Conservation (phyloP, 805 yeast genomes). For the Middelhovenomyces tepae region DNA sequence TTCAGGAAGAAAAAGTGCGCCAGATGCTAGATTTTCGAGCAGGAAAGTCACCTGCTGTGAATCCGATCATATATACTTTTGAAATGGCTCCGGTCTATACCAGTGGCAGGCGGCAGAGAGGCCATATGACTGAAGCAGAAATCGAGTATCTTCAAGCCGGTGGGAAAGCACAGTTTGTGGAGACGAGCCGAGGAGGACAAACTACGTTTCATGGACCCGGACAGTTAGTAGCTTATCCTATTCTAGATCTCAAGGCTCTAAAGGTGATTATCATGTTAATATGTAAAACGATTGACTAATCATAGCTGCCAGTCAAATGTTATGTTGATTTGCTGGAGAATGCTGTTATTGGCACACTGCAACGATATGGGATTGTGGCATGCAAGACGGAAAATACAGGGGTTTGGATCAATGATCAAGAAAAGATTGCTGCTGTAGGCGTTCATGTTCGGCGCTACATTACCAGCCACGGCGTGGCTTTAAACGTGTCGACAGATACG, state of each 20-base stretch:
- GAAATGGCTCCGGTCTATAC: constrained; percentile 84
- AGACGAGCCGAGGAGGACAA: constrained; percentile 88
- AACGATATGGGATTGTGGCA: constrained; percentile 34
- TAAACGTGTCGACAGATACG: constrained; percentile 70
- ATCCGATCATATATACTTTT: constrained; percentile 68
- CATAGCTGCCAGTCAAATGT: constrained; percentile 49
- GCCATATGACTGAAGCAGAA: constrained; percentile 32
- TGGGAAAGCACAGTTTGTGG: constrained; percentile 50
- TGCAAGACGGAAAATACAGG: constrained; percentile 68
- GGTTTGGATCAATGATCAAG: constrained; percentile 59
- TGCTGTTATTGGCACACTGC: constrained; percentile 43
- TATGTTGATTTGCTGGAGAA: constrained; percentile 56
- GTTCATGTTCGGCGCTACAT: constrained; percentile 75
- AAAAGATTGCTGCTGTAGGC: constrained; percentile 84
- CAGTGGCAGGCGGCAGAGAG: constrained; percentile 77
- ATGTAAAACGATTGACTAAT: constrained; percentile 33
- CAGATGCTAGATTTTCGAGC: constrained; percentile 17
- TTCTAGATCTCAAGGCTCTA: constrained; percentile 53
- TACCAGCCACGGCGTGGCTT: constrained; percentile 83
- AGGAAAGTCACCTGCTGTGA: constrained; percentile 22
- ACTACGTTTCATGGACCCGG: constrained; percentile 97
- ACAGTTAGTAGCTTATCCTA: constrained; percentile 77
- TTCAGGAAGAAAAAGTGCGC: constrained; percentile 16
- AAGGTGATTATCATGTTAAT: constrained; percentile 21
- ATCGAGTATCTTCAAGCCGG: constrained; percentile 19